phyloP scores from a whole-genome alignment of 2,329 filamentous ascomycete species.

The Ophiostoma himal-ulmi region DNA sequence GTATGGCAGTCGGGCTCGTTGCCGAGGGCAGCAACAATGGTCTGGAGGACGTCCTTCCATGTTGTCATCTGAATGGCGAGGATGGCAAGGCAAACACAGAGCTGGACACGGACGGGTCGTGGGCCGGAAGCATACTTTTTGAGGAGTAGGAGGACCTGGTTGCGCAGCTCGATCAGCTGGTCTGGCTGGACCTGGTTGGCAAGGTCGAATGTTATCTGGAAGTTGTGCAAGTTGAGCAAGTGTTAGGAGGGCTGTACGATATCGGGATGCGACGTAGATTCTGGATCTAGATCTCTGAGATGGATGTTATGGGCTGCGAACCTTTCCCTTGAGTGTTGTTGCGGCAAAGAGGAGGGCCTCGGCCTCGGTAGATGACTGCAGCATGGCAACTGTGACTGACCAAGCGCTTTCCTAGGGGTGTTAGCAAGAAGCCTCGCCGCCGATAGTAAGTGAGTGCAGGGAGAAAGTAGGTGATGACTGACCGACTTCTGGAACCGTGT shows the following conservation, averaged over 20 bases:
- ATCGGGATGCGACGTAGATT: slow-evolving; percentile 12
- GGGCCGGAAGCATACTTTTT: slow-evolving; percentile 76
- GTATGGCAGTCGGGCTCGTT: slow-evolving; percentile 71
- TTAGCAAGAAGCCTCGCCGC: not conserved
- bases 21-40: slow-evolving; percentile 72
- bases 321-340: slow-evolving; percentile 96
- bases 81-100: slow-evolving; percentile 91
- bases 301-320: slow-evolving; percentile 38
- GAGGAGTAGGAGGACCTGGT: slow-evolving; percentile 75
- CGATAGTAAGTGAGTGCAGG: slow-evolving; percentile 1
- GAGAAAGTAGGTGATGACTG: slow-evolving; percentile 36
- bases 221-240: slow-evolving; percentile 4
- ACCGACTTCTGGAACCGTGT: slow-evolving; percentile 98
- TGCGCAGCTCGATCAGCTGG: slow-evolving; percentile 70
- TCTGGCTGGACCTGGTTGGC: slow-evolving; percentile 71
- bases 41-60: slow-evolving; percentile 87
- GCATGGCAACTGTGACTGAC: slow-evolving; percentile 77
- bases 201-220: slow-evolving; percentile 91
- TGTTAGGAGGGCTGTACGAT: slow-evolving; percentile 16
- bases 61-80: slow-evolving; percentile 92
- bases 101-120: slow-evolving; percentile 78
- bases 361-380: slow-evolving; percentile 73
- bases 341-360: slow-evolving; percentile 93
- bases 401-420: slow-evolving; percentile 72
- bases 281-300: not conserved